These are phyloP conservation scores for Cerrena zonata DNA, from an alignment of 1,284 basidiomycete species.

Conservation along the genomic window DNA sequence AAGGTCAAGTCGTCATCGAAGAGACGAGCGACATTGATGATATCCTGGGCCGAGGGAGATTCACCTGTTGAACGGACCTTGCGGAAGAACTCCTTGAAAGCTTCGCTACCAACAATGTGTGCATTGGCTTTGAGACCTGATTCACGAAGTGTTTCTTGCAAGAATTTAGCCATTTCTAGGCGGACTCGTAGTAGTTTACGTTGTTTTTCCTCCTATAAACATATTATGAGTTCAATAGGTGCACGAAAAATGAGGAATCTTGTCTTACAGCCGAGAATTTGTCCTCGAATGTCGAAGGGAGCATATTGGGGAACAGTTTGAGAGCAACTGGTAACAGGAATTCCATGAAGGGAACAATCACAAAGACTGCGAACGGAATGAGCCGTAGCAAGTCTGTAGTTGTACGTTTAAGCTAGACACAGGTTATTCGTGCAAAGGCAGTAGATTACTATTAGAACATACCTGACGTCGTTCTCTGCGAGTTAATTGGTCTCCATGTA, in stretches of 20 bases:
- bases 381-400: constrained; percentile 89
- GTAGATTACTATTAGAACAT: constrained; percentile 5
- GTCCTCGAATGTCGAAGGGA: constrained; percentile 97
- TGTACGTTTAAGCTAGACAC: constrained; percentile 77
- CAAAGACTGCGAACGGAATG: constrained; percentile 91
- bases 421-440: background rate
- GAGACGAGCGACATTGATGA: constrained; percentile 91
- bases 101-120: constrained; percentile 87
- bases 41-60: constrained; percentile 80
- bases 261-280: constrained; percentile 80
- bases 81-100: constrained; percentile 99
- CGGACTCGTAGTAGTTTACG: constrained; percentile 91
- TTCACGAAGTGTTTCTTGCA: constrained; percentile 94
- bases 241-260: background rate
- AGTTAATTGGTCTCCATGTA: constrained; percentile 88
- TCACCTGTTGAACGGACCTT: constrained; percentile 97
- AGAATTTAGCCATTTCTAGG: constrained; percentile 98
- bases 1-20: constrained; percentile 97
- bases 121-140: constrained; percentile 88
- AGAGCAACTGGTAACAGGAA: constrained; percentile 93
- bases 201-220: constrained; percentile 87
- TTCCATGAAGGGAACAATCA: constrained; percentile 98
- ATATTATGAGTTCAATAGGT: background rate
- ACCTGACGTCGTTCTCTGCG: constrained; percentile 92
- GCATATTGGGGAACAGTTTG: constrained; percentile 98